Base-by-base conservation (phyloP, 495 filamentous ascomycete species). In the Podospora appendiculata region DNA sequence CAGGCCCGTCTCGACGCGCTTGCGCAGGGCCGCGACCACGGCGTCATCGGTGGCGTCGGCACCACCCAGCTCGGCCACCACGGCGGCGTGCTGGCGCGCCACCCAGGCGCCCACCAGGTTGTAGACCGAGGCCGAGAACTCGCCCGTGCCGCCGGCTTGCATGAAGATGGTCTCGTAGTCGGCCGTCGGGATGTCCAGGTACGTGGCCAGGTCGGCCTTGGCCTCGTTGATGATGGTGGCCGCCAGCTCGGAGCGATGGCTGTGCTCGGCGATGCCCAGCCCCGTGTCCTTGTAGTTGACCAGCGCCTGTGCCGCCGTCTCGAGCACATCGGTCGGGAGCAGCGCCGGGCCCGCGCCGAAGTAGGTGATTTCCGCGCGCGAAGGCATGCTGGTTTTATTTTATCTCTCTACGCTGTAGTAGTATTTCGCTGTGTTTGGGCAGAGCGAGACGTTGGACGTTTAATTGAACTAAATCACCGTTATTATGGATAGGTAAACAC, bases 341-440 rank as follows among this genome's bases (percentile, higher is more conserved):
- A 81, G 74, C 25, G 91, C 90, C 41, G 91, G 91, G 50, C 91
- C 90, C 19, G 90, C 90, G 51, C 90, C 90, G 62, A 93, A 89
- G 71, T 59, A 64, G 34, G 61, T 64, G 53, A 69, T 63, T 8
- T 69, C 66, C n/a, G 61, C 46, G 16, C 63, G 57, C 34, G 63
- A 43, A 39, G 65, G 66, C 66, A 69, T 69, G 11, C 14, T 38
- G 10, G 36, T 38, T 10, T 11, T 38, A 7, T 4, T 38, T 38
- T 38, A 11, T 38, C 3, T 38, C 13, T 38, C 13, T 13, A 1
- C 1, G 9, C 2, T 38, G 36, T 38, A 13, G 36, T 4, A 11
- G 9, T 10, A 13, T 38, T 38, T 38, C 10, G 36, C 8, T 38
- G 3, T 38, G 36, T 10, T 38, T 38, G 36, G 13, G 36, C 25